phyloP scores from a whole-genome alignment of 73 alveolate genomes.

The Paramecium sexaurelia region DNA sequence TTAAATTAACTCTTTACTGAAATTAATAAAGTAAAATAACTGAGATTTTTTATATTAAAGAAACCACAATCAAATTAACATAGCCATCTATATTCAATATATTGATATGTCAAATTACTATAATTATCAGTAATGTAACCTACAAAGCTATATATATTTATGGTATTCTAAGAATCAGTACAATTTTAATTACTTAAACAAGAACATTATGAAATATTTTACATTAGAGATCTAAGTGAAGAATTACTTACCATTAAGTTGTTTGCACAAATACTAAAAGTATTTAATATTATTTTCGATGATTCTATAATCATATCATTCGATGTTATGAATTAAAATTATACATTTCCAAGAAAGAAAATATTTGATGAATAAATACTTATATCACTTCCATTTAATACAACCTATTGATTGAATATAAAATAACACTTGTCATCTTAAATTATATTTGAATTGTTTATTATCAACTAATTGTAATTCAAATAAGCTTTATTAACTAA shows the following conservation, averaged over 20 bases:
- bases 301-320: background rate
- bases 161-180: background rate
- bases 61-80: background rate
- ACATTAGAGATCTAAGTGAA: background rate
- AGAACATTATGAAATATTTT: background rate
- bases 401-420: background rate
- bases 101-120: background rate
- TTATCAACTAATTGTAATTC: background rate
- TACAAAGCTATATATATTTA: background rate
- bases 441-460: background rate
- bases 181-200: background rate
- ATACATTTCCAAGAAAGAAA: background rate
- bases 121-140: background rate
- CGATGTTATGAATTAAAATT: background rate
- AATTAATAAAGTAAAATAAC: background rate
- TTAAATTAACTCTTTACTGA: background rate
- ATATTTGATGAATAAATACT: background rate
- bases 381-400: background rate
- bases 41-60: background rate
- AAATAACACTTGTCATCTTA: background rate
- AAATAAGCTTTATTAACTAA: background rate
- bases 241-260: background rate
- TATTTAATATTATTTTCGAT: background rate
- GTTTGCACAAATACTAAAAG: background rate
- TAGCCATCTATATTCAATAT: background rate